Evolutionary conservation across 768 basidiomycete genomes (phyloP).

Genomic region (Boletellus emodensis): DNA sequence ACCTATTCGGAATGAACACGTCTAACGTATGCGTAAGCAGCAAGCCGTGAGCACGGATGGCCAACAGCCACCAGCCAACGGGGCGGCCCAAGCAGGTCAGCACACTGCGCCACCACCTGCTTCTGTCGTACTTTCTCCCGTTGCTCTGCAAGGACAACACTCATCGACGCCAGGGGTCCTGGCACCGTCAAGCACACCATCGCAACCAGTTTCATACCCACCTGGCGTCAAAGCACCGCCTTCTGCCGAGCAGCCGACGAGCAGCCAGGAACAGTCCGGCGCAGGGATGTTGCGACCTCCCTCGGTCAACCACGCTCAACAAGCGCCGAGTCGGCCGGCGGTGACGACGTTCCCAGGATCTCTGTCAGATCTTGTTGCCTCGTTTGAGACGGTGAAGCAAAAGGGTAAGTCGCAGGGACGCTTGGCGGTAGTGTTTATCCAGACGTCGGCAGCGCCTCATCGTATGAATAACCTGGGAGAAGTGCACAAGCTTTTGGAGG

Average conservation of each 20-base stretch:
- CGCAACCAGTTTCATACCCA: constrained; percentile 53
- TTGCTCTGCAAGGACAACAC: constrained; percentile 48
- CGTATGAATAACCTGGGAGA: constrained; percentile 85
- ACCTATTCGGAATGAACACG: constrained; percentile 12
- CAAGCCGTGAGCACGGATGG: constrained; percentile 35
- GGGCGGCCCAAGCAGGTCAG: constrained; percentile 24
- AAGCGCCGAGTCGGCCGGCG: constrained; percentile 37
- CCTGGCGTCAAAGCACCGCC: constrained; percentile 62
- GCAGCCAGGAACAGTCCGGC: constrained; percentile 31
- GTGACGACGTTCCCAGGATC: constrained; percentile 71
- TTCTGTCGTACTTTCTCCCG: constrained; percentile 42
- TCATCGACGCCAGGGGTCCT: constrained; percentile 27
- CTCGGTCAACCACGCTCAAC: constrained; percentile 47
- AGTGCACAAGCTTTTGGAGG: constrained; percentile 90
- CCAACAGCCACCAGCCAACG: constrained; percentile 38
- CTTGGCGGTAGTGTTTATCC: not conserved
- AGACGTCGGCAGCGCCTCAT: constrained; percentile 50
- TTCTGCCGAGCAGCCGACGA: constrained; percentile 37
- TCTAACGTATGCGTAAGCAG: constrained; percentile 29
- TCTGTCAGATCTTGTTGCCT: constrained; percentile 87
- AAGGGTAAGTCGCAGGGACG: constrained; percentile 58
- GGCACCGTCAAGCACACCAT: constrained; percentile 10
- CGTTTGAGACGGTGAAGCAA: constrained; percentile 95
- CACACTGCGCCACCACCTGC: constrained; percentile 30
- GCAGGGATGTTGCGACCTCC: constrained; percentile 50